Evolutionary conservation across 2,329 filamentous ascomycete genomes (phyloP).

Genomic region (Phyllosticta paracitricarpa): DNA sequence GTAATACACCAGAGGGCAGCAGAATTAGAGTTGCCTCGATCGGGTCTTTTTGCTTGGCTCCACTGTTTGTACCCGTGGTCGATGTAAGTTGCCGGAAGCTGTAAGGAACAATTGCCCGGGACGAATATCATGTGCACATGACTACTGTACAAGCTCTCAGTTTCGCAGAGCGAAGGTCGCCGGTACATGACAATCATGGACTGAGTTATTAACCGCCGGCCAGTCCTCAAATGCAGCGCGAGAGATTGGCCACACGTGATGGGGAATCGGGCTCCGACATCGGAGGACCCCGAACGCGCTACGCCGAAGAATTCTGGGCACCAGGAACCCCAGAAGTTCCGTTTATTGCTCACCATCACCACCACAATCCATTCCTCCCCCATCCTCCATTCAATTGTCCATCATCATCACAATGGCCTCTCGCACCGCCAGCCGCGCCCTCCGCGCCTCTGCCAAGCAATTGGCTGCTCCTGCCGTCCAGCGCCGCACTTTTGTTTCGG

Average conservation of each 20-base stretch:
- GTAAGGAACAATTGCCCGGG: background rate
- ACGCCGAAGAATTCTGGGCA: constrained; percentile 3
- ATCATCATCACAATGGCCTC: constrained; percentile 59
- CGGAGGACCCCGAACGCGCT: constrained; percentile 8
- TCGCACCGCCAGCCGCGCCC: constrained; percentile 56
- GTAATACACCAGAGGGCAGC: background rate
- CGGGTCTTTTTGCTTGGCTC: background rate
- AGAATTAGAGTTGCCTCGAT: background rate
- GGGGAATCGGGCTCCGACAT: constrained; percentile 3
- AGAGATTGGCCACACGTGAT: constrained; percentile 6
- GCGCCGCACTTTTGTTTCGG: constrained; percentile 50
- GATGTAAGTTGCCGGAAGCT: background rate
- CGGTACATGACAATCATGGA: background rate
- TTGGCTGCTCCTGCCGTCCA: constrained; percentile 41
- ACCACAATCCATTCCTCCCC: constrained; percentile 15
- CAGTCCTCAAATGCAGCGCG: background rate
- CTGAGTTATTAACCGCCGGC: background rate
- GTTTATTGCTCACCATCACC: constrained; percentile 4
- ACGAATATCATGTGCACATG: background rate
- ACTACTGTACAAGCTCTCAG: background rate
- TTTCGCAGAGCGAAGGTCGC: background rate
- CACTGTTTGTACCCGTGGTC: background rate
- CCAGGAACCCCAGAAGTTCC: background rate
- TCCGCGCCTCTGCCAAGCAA: constrained; percentile 48
- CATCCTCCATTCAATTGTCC: constrained; percentile 17